phyloP scores from a whole-genome alignment of 345 rosid genomes.

The Citrus unshiu region DNA sequence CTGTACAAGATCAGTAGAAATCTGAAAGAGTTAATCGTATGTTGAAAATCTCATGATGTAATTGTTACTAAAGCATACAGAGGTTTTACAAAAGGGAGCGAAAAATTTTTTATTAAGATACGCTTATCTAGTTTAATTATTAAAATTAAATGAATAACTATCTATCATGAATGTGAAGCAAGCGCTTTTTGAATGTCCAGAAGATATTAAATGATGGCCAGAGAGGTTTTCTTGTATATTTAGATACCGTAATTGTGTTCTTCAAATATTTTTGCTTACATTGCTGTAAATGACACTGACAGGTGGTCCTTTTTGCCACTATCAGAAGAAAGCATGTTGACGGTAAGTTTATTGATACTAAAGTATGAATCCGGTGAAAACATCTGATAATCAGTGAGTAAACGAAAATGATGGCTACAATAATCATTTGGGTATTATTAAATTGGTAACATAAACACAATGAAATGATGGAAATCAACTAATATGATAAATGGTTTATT shows the following conservation, averaged over 20 bases:
- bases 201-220: background rate
- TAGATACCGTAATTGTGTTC: background rate
- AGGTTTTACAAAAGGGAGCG: background rate
- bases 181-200: too few relatives aligned
- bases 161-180: too few relatives aligned
- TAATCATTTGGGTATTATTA: background rate
- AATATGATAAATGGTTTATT: background rate
- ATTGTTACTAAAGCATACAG: background rate
- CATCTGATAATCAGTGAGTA: background rate
- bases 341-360: conserved; percentile 38
- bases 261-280: background rate
- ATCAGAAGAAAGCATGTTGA: conserved; percentile 67
- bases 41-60: too few relatives aligned
- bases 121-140: background rate
- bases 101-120: too few relatives aligned
- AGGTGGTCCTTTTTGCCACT: conserved; percentile 92
- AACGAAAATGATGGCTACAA: background rate
- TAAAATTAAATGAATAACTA: background rate
- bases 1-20: background rate
- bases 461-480: background rate
- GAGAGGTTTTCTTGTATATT: background rate
- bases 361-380: background rate
- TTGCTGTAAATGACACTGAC: conserved; percentile 19
- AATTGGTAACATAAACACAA: background rate
- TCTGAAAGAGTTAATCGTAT: too few relatives aligned